A percentile compares a stretch with the other conserved stretches of the same genome.
Conservation (phyloP, 495 filamentous ascomycete species). For the Gamarada debralockiae region DNA sequence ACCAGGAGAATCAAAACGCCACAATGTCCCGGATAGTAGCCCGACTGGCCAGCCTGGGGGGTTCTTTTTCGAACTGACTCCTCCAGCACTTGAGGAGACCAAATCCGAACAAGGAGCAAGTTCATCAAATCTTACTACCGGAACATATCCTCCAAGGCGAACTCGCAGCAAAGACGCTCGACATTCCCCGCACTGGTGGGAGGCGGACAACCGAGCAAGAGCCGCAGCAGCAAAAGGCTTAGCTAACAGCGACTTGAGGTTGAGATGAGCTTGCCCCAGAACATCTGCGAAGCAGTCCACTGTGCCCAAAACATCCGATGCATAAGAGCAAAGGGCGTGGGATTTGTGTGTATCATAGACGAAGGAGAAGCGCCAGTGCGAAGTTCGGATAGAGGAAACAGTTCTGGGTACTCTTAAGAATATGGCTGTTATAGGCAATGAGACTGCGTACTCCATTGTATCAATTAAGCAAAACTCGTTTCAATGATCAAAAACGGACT, state of each 20-base stretch:
- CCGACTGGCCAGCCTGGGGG: constrained; percentile 28
- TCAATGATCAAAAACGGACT: not conserved
- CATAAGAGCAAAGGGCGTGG: constrained; percentile 49
- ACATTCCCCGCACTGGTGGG: constrained; percentile 7
- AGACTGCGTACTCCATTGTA: not conserved
- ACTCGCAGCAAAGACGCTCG: not conserved
- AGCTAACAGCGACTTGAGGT: constrained; percentile 25
- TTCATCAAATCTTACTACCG: not conserved
- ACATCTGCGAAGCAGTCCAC: constrained; percentile 58
- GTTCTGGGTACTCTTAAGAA: not conserved
- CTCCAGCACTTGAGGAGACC: constrained; percentile 5
- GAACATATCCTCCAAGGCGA: not conserved
- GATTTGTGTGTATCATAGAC: constrained; percentile 47
- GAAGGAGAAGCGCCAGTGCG: constrained; percentile 18
- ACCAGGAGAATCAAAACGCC: constrained; percentile 45
- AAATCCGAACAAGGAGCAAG: not conserved
- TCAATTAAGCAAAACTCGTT: not conserved
- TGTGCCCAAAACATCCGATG: constrained; percentile 57
- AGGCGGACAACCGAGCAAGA: constrained; percentile 3
- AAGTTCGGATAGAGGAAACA: too few relatives aligned
- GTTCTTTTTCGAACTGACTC: constrained; percentile 45
- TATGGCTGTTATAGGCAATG: not conserved
- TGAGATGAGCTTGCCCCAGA: constrained; percentile 54
- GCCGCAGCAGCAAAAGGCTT: not conserved
- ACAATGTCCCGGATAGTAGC: constrained; percentile 30